Evolutionary conservation across 1,284 basidiomycete species (phyloP).

Genomic region (Ustilago crameri): DNA sequence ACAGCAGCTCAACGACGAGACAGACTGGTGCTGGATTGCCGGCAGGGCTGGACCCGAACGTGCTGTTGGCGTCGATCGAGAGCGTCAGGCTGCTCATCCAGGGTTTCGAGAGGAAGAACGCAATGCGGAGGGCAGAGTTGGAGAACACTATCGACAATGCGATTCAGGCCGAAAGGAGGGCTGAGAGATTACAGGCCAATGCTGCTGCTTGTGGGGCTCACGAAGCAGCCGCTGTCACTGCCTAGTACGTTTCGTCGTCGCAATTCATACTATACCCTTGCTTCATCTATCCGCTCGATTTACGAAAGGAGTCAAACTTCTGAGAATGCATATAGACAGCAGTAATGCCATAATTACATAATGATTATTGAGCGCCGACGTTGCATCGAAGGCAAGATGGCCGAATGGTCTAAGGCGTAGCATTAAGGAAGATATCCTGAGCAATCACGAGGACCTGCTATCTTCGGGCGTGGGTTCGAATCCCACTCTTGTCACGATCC

Average conservation of each 20-base stretch:
- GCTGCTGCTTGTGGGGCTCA: neutral
- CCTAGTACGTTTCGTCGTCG: neutral
- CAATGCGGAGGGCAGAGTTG: conserved; percentile 43
- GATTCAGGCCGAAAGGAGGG: conserved; percentile 33
- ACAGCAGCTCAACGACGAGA: neutral
- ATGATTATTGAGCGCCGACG: too few relatives aligned
- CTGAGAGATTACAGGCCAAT: conserved; percentile 19
- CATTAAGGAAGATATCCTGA: conserved; percentile 52
- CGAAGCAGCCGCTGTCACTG: conserved; percentile 6
- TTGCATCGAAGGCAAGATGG: conserved; percentile 41
- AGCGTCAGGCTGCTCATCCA: conserved; percentile 45
- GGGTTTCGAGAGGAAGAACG: conserved; percentile 49
- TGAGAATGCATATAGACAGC: too few relatives aligned
- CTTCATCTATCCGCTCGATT: too few relatives aligned
- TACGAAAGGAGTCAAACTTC: too few relatives aligned
- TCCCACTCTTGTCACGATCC: conserved; percentile 65
- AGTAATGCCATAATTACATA: too few relatives aligned
- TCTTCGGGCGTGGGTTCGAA: conserved; percentile 68
- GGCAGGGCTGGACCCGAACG: conserved; percentile 26
- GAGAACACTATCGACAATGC: conserved; percentile 44
- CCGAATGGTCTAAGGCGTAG: conserved; percentile 60
- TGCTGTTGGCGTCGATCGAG: conserved; percentile 49
- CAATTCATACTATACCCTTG: too few relatives aligned
- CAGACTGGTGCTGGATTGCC: neutral
- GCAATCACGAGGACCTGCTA: conserved; percentile 36